Conservation (phyloP, 2,329 filamentous ascomycete species). For the Epichloe sylvatica region DNA sequence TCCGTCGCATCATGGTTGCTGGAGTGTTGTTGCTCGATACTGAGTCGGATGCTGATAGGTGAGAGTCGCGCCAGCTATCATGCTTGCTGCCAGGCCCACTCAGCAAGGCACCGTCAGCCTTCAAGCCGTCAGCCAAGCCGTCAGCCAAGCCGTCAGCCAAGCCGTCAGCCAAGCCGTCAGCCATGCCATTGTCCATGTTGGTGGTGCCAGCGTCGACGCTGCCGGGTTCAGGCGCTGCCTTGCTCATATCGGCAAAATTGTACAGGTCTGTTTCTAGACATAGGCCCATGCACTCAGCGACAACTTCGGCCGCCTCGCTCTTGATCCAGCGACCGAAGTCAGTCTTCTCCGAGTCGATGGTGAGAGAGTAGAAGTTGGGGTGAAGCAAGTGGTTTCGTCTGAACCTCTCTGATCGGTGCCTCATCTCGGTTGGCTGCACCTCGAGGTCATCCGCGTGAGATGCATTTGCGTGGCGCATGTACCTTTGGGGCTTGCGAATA, state of each 20-base stretch:
- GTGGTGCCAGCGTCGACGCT: slow-evolving; percentile 10
- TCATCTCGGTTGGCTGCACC: slow-evolving; percentile 63
- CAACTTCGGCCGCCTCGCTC: slow-evolving; percentile 64
- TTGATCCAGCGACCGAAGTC: slow-evolving; percentile 68
- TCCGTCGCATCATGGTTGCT: slow-evolving; percentile 22
- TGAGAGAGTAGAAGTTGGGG: slow-evolving; percentile 72
- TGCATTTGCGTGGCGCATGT: slow-evolving; percentile 58
- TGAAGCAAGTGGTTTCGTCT: slow-evolving; percentile 61
- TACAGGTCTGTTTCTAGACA: slow-evolving; percentile 24
- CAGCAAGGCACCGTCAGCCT: slow-evolving; percentile 26
- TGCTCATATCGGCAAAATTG: slow-evolving; percentile 12
- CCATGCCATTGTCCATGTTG: slow-evolving; percentile 15
- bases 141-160: too few relatives aligned
- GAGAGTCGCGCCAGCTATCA: slow-evolving; percentile 39
- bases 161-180: slow-evolving; percentile 22
- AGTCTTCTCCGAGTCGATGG: slow-evolving; percentile 64
- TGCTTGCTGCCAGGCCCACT: slow-evolving; percentile 23
- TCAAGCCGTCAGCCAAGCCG: slow-evolving; percentile 20
- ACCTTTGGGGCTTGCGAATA: slow-evolving; percentile 67
- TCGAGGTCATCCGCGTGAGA: slow-evolving; percentile 60
- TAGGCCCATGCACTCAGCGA: slow-evolving; percentile 66
- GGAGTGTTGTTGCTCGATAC: slow-evolving; percentile 24
- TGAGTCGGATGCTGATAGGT: slow-evolving; percentile 35
- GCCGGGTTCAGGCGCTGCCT: slow-evolving; percentile 6
- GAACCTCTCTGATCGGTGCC: slow-evolving; percentile 61